Conservation (phyloP, 768 basidiomycete genomes). For the Pleurotus ostreatus region DNA sequence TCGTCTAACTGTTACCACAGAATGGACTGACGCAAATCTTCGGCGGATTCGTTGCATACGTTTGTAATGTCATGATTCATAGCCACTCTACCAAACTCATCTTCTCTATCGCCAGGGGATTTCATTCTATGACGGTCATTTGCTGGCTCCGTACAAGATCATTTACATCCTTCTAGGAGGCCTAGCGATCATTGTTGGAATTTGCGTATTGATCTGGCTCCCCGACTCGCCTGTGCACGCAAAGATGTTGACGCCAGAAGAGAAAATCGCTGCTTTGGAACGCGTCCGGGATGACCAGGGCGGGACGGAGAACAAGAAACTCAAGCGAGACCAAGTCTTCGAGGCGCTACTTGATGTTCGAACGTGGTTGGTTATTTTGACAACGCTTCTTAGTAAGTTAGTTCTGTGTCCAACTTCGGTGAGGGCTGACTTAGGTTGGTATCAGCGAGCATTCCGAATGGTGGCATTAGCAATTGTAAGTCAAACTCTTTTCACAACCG, state of each 20-base stretch:
- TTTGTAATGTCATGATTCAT: constrained; percentile 11
- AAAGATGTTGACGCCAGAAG: constrained; percentile 48
- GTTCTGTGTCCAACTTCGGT: not conserved
- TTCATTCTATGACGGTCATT: constrained; percentile 46
- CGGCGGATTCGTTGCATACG: constrained; percentile 64
- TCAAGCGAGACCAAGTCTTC: constrained; percentile 54
- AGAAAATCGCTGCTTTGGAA: constrained; percentile 59
- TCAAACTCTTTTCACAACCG: constrained; percentile 4
- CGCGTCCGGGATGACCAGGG: constrained; percentile 65
- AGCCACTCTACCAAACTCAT: not conserved
- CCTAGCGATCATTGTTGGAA: constrained; percentile 57
- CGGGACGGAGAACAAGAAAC: constrained; percentile 55
- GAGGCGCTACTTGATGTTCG: constrained; percentile 55
- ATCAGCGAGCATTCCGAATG: constrained; percentile 63
- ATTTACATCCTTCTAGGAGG: constrained; percentile 59
- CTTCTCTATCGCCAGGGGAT: constrained; percentile 36
- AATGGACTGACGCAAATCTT: constrained; percentile 57
- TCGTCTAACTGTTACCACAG: constrained; percentile 21
- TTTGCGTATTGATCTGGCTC: constrained; percentile 53
- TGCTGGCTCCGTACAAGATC: constrained; percentile 55
- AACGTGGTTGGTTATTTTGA: constrained; percentile 60
- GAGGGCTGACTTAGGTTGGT: constrained; percentile 5
- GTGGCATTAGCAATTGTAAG: constrained; percentile 59
- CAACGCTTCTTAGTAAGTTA: constrained; percentile 52
- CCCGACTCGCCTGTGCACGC: constrained; percentile 67